Percentiles rank a stretch among this genome's conserved stretches.
Conservation (phyloP, 345 rosid species). For the Microcos paniculata region DNA sequence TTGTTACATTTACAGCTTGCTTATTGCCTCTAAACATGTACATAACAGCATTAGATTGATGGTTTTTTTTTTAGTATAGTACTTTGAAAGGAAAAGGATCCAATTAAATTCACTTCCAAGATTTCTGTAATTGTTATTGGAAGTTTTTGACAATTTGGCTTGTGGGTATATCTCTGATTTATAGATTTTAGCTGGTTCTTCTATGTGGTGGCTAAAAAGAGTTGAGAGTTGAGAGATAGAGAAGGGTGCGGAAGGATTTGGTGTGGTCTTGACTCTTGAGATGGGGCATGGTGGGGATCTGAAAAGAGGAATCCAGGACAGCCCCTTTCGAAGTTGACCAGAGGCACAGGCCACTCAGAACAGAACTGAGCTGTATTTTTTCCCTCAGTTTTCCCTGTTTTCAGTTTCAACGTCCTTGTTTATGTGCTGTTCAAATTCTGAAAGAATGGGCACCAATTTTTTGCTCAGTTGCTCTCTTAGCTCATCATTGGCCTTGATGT, state of each 20-base stretch:
- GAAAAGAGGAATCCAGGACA: not conserved
- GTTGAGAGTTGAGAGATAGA: not conserved
- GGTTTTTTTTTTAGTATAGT: not conserved
- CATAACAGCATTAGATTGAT: not conserved
- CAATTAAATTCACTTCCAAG: not conserved
- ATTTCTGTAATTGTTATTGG: not conserved
- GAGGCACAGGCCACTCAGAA: not conserved
- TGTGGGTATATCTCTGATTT: too few species aligned
- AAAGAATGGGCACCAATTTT: not conserved
- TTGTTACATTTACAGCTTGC: not conserved
- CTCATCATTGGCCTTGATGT: slow-evolving; percentile 11
- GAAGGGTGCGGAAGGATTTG: not conserved
- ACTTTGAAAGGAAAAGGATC: not conserved
- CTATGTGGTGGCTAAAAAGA: not conserved
- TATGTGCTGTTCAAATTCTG: not conserved
- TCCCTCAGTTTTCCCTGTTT: not conserved
- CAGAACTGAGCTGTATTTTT: not conserved
- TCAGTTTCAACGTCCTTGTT: not conserved
- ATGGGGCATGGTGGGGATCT: not conserved
- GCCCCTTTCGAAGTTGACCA: slow-evolving; percentile 2
- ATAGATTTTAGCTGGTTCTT: too few species aligned
- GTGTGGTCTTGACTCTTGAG: not conserved
- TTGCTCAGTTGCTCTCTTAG: not conserved
- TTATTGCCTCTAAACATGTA: not conserved
- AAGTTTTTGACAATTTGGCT: not conserved